These are phyloP conservation scores for Leccinum arenicola DNA, from an alignment of 768 basidiomycete genomes.

Conservation along the genomic window DNA sequence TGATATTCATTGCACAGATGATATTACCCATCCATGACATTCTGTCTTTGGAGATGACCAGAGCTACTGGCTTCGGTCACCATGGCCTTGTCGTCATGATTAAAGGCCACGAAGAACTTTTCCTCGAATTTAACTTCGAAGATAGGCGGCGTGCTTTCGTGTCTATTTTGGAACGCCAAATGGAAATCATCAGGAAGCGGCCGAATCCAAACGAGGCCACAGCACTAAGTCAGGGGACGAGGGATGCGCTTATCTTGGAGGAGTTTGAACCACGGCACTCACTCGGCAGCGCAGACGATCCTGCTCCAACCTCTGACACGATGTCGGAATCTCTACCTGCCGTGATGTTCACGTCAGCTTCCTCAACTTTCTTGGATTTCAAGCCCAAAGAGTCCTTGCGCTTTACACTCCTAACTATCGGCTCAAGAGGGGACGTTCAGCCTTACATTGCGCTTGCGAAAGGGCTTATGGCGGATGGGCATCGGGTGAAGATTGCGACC, in stretches of 20 bases:
- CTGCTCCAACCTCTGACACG: conserved; percentile 48
- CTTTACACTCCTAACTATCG: conserved; percentile 95
- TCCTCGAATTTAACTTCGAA: conserved; percentile 87
- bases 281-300: conserved; percentile 36
- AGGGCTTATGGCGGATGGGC: conserved; percentile 87
- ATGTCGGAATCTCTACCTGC: conserved; percentile 74
- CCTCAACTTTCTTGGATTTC: conserved; percentile 95
- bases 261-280: conserved; percentile 65
- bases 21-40: conserved; percentile 89
- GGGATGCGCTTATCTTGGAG: conserved; percentile 78
- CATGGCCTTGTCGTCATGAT: conserved; percentile 88
- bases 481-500: conserved; percentile 86
- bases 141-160: conserved; percentile 81
- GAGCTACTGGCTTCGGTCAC: conserved; percentile 87
- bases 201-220: conserved; percentile 42
- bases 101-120: conserved; percentile 95
- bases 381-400: conserved; percentile 82
- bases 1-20: conserved; percentile 59
- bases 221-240: conserved; percentile 50
- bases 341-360: conserved; percentile 96
- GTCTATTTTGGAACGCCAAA: conserved; percentile 69
- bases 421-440: conserved; percentile 95
- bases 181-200: conserved; percentile 66
- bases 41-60: conserved; percentile 77
- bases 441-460: conserved; percentile 96